A percentile compares a stretch with the other conserved stretches of the same genome.
These are phyloP conservation scores for Diaporthe helianthi DNA, from an alignment of 2,329 filamentous ascomycete genomes.

Conservation along the genomic window DNA sequence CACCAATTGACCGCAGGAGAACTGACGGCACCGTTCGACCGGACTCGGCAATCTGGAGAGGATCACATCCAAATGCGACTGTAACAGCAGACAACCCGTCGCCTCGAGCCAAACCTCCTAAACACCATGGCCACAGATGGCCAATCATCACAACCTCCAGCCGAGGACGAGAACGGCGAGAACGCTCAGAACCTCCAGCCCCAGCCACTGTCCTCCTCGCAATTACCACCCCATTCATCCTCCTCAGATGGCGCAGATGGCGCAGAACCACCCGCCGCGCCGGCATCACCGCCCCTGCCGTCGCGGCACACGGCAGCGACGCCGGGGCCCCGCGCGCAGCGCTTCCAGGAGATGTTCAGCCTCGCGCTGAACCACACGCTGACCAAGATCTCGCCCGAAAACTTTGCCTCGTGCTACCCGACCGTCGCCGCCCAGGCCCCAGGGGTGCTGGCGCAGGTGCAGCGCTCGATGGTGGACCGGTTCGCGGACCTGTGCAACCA, in stretches of 20 bases:
- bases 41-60: neutral
- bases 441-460: conserved; percentile 59
- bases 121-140: conserved; percentile 30
- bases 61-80: neutral
- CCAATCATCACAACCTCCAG: conserved; percentile 18
- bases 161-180: conserved; percentile 12
- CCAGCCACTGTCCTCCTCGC: neutral
- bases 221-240: neutral
- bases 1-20: neutral
- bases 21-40: neutral
- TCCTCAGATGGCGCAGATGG: conserved; percentile 22
- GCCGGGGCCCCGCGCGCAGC: conserved; percentile 64
- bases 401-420: conserved; percentile 68
- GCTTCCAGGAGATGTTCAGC: conserved; percentile 61
- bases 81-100: neutral
- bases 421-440: conserved; percentile 61
- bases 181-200: conserved; percentile 9
- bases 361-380: conserved; percentile 61
- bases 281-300: conserved; percentile 49
- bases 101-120: neutral
- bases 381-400: conserved; percentile 60
- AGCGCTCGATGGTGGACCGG: conserved; percentile 64
- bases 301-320: conserved; percentile 51
- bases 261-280: conserved; percentile 12
- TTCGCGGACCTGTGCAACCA: conserved; percentile 61